Percentiles rank a stretch among this genome's conserved stretches.
These are phyloP conservation scores for Trichosanthes cucumerina DNA, from an alignment of 306 rosid genomes.

Conservation along the genomic window DNA sequence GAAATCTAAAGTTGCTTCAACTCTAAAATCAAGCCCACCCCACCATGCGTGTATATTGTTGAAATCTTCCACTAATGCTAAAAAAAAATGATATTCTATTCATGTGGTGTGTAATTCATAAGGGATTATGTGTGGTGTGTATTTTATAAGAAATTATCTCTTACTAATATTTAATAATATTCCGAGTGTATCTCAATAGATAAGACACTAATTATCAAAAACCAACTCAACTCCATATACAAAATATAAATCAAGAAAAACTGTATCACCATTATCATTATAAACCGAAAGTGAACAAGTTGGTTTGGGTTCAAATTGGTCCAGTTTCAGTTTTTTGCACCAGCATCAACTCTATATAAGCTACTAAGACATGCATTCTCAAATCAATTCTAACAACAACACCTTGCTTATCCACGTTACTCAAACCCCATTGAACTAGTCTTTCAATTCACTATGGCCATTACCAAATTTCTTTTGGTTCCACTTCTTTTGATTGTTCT, in stretches of 20 bases:
- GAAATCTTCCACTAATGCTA: background rate
- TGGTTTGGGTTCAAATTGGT: background rate
- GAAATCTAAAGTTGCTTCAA: background rate
- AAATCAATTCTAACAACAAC: background rate
- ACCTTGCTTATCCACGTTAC: background rate
- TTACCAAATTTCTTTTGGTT: slow-evolving; percentile 14
- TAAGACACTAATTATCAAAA: no score
- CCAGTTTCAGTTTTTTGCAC: background rate
- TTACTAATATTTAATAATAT: no score
- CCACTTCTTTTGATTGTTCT: slow-evolving; percentile 17
- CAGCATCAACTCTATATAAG: background rate
- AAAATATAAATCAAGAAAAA: background rate
- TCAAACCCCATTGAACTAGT: background rate
- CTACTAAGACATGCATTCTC: background rate
- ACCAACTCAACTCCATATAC: background rate
- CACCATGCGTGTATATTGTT: background rate
- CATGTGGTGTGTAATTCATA: background rate
- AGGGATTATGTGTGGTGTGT: background rate
- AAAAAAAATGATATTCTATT: no score
- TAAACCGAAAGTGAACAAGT: background rate
- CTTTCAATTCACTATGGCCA: background rate
- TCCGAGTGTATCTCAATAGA: no score
- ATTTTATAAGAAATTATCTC: no score
- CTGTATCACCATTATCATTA: background rate
- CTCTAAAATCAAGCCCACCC: background rate